These are phyloP conservation scores for Wallacemonas rigidus DNA, from an alignment of 208 protist genomes.

Conservation along the genomic window DNA sequence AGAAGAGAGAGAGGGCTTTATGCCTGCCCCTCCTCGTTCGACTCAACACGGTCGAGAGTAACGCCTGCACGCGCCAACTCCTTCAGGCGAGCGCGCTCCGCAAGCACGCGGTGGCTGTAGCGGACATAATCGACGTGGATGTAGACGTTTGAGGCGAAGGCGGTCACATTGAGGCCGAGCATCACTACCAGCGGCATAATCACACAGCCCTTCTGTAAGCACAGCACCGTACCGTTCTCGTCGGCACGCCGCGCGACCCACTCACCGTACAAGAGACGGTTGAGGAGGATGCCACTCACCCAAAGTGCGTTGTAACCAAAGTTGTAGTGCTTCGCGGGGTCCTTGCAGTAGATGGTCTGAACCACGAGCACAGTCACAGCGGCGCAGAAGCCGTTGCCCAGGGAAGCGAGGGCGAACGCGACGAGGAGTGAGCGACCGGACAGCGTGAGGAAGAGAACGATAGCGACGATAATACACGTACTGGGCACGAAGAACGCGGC, in stretches of 20 bases:
- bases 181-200: conserved; percentile 53
- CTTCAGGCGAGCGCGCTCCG: conserved; percentile 38
- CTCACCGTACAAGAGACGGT: conserved; percentile 75
- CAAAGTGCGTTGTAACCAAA: conserved; percentile 40
- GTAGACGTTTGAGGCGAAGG: conserved; percentile 34
- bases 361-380: conserved; percentile 48
- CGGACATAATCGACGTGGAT: conserved; percentile 45
- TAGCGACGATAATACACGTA: conserved; percentile 40
- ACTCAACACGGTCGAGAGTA: background rate
- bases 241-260: conserved; percentile 54
- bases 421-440: conserved; percentile 36
- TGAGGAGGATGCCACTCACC: conserved; percentile 49
- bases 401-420: conserved; percentile 40
- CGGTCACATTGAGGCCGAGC: conserved; percentile 42
- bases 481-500: conserved; percentile 60
- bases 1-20: no score
- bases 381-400: conserved; percentile 73
- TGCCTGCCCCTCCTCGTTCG: background rate
- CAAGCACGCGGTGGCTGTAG: conserved; percentile 39
- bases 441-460: conserved; percentile 51
- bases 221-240: conserved; percentile 36
- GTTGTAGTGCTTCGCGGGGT: conserved; percentile 78
- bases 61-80: conserved; percentile 15
- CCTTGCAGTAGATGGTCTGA: conserved; percentile 71
- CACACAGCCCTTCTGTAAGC: conserved; percentile 40